Evolutionary conservation across 208 protist species (phyloP).

Genomic region (Kentomonas sorsogonicus): DNA sequence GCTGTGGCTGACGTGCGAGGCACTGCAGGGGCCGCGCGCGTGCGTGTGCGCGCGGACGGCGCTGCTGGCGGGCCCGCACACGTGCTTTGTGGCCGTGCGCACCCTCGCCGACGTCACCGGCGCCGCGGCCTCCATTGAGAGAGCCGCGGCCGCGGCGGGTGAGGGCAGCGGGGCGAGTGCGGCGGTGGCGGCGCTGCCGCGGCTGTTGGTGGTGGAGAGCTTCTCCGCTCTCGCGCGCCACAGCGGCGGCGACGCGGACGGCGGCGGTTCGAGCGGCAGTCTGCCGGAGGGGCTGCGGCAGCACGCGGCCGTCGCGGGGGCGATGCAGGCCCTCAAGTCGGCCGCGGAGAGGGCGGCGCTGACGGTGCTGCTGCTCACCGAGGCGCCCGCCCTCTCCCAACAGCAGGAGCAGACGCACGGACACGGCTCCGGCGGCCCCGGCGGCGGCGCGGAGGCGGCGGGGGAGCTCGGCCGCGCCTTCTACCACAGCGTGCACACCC

Average conservation of each 20-base stretch:
- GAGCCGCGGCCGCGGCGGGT: no score
- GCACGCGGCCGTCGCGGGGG: conserved; percentile 29
- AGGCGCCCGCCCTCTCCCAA: conserved; percentile 6
- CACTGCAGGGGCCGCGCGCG: conserved; percentile 11
- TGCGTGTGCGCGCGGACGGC: conserved; percentile 5
- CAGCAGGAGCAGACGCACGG: conserved; percentile 2
- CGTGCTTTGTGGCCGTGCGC: no score
- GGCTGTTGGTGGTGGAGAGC: conserved; percentile 60
- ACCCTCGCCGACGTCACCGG: no score
- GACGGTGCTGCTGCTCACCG: conserved; percentile 47
- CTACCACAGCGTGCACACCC: conserved; percentile 65
- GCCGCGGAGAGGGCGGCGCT: conserved; percentile 31
- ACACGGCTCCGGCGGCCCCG: neutral
- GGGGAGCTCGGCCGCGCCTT: conserved; percentile 51
- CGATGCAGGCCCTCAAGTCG: conserved; percentile 45
- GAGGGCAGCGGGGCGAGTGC: no score
- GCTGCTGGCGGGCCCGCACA: conserved; percentile 34
- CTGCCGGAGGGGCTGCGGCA: conserved; percentile 32
- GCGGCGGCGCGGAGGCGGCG: conserved; percentile 3
- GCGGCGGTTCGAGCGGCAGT: no score
- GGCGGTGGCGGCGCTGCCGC: conserved; percentile 4
- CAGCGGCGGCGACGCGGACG: conserved; percentile 31
- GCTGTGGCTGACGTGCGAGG: neutral
- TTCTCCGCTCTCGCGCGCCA: conserved; percentile 38
- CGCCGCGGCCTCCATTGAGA: no score